phyloP scores from a whole-genome alignment of 345 rosid genomes.

The Lumnitzera racemosa region DNA sequence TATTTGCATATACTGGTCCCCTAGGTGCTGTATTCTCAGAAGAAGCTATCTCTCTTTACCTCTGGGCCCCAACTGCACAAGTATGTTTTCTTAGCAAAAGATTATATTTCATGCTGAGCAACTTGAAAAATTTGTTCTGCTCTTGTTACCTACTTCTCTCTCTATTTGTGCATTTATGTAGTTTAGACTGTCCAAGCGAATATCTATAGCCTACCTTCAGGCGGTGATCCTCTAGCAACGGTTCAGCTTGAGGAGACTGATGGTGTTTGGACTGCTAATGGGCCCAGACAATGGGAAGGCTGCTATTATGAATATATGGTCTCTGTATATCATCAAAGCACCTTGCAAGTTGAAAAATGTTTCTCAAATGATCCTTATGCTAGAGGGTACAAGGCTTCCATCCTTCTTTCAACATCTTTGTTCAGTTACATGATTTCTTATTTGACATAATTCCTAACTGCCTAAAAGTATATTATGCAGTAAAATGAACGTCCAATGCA shows the following conservation, averaged over 20 bases:
- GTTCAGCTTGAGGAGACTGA: conserved; percentile 42
- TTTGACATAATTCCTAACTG: too few relatives aligned
- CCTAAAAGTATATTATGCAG: too few relatives aligned
- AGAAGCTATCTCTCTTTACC: conserved; percentile 53
- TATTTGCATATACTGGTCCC: conserved; percentile 83
- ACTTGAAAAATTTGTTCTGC: too few relatives aligned
- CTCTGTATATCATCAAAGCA: conserved; percentile 74
- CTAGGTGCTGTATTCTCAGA: conserved; percentile 63
- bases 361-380: conserved; percentile 94
- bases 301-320: conserved; percentile 80
- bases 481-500: background rate
- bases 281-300: conserved; percentile 73
- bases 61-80: conserved; percentile 95
- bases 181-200: conserved; percentile 55
- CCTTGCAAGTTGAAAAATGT: conserved; percentile 66
- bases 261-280: conserved; percentile 74
- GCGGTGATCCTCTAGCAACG: conserved; percentile 42
- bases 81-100: conserved; percentile 21
- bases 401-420: conserved; percentile 21
- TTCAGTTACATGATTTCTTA: conserved; percentile 4
- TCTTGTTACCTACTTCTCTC: conserved; percentile 4
- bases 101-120: background rate
- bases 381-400: conserved; percentile 58
- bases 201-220: conserved; percentile 42
- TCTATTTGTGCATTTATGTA: conserved; percentile 17